Percentiles rank a stretch among this genome's conserved stretches.
Conservation (phyloP, 2,329 filamentous ascomycete genomes). For the Neurospora sp. region DNA sequence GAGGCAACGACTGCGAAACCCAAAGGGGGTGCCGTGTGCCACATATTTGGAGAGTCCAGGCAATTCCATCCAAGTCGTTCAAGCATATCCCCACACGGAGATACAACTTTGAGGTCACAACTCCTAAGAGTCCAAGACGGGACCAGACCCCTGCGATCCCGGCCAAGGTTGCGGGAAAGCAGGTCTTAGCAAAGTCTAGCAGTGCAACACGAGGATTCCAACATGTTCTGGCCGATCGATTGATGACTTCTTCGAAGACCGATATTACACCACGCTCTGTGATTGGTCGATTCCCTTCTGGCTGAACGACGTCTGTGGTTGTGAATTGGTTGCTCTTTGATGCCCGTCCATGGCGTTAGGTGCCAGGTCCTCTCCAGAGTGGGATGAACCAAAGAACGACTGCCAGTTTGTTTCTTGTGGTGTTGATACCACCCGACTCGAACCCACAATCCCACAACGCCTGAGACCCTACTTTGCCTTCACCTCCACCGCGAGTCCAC, state of each 20-base stretch:
- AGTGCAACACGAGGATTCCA: not conserved
- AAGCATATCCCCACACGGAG: not conserved
- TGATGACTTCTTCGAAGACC: not conserved
- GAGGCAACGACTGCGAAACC: not conserved
- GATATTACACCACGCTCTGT: not conserved
- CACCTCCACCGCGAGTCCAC: not conserved
- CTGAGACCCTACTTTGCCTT: not conserved
- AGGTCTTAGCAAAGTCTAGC: not conserved
- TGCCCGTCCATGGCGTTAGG: not conserved
- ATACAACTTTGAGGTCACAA: not conserved
- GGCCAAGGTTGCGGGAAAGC: not conserved
- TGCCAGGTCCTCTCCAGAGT: not conserved
- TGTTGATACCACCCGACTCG: not conserved
- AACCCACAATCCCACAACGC: not conserved
- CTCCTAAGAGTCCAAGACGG: not conserved
- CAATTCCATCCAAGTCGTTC: not conserved
- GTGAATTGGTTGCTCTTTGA: not conserved
- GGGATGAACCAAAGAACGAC: not conserved
- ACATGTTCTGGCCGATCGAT: not conserved
- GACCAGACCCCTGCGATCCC: not conserved
- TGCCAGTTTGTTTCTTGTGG: not conserved
- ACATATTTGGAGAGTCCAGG: not conserved
- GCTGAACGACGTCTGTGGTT: not conserved
- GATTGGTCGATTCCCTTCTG: not conserved
- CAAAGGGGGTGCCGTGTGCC: not conserved